Percentiles rank a stretch among this genome's conserved stretches.
Conservation (phyloP, 345 rosid genomes). For the Psidium friedrichsthalianum region DNA sequence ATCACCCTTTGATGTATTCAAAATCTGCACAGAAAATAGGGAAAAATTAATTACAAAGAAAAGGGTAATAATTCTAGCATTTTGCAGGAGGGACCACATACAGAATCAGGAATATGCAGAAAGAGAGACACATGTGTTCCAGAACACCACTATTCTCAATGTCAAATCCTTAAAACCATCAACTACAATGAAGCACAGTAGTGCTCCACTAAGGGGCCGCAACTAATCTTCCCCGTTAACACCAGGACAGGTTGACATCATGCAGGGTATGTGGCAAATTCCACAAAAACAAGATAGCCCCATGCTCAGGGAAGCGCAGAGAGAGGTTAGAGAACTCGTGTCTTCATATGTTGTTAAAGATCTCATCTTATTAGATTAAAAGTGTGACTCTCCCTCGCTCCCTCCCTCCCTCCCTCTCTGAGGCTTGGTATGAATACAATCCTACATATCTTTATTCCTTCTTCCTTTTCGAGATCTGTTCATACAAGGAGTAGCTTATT, state of each 20-base stretch:
- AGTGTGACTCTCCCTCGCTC: too few relatives aligned
- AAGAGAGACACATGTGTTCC: background rate
- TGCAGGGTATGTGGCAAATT: background rate
- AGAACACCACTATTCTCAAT: background rate
- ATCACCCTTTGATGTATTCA: constrained; percentile 69
- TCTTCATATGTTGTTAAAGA: background rate
- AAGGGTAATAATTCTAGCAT: background rate
- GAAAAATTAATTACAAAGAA: background rate
- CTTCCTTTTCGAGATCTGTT: background rate
- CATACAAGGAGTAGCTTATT: background rate
- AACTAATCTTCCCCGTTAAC: background rate
- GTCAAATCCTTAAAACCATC: background rate
- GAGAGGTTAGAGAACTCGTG: background rate
- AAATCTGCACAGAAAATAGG: constrained; percentile 29
- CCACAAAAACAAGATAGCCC: background rate
- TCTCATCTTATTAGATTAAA: background rate
- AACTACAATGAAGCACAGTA: background rate
- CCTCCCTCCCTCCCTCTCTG: background rate
- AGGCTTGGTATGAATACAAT: background rate
- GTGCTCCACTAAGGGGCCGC: background rate
- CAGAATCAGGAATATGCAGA: background rate
- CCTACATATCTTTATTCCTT: background rate
- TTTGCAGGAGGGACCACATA: background rate
- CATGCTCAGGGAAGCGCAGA: background rate
- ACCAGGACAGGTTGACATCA: background rate